Conservation (phyloP, 306 rosid genomes). For the Coriaria nepalensis region DNA sequence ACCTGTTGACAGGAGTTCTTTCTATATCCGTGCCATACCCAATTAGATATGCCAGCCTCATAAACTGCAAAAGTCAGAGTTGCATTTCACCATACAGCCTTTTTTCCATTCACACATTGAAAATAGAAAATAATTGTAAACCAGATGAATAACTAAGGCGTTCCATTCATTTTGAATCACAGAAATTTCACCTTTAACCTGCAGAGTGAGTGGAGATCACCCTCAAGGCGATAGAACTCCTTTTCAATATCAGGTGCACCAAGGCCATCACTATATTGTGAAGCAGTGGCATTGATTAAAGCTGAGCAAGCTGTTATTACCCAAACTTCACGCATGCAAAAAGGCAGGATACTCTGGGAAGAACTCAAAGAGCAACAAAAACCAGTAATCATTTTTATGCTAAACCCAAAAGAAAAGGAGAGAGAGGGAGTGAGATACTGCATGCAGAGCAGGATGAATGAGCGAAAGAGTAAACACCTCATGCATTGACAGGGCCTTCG, state of each 20-base stretch:
- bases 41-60: conserved; percentile 96
- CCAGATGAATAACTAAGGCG: conserved; percentile 10
- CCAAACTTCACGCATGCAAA: conserved; percentile 97
- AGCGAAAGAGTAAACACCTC: conserved; percentile 51
- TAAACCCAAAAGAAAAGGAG: conserved; percentile 8
- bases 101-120: conserved; percentile 14
- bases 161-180: conserved; percentile 13
- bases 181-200: conserved; percentile 67
- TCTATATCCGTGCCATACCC: conserved; percentile 81
- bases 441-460: conserved; percentile 1
- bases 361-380: conserved; percentile 25
- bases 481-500: conserved; percentile 61
- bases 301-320: conserved; percentile 78
- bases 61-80: conserved; percentile 60
- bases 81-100: conserved; percentile 14
- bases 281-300: conserved; percentile 56
- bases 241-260: conserved; percentile 65
- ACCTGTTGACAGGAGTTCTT: conserved; percentile 98
- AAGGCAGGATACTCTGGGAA: conserved; percentile 73
- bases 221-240: conserved; percentile 78
- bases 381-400: too few species aligned
- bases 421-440: conserved; percentile 6
- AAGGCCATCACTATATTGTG: conserved; percentile 55
- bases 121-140: conserved; percentile 10
- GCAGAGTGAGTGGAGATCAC: conserved; percentile 85